These are phyloP conservation scores for Trichophyton verrucosum DNA, from an alignment of 2,329 filamentous ascomycete genomes.

Conservation along the genomic window DNA sequence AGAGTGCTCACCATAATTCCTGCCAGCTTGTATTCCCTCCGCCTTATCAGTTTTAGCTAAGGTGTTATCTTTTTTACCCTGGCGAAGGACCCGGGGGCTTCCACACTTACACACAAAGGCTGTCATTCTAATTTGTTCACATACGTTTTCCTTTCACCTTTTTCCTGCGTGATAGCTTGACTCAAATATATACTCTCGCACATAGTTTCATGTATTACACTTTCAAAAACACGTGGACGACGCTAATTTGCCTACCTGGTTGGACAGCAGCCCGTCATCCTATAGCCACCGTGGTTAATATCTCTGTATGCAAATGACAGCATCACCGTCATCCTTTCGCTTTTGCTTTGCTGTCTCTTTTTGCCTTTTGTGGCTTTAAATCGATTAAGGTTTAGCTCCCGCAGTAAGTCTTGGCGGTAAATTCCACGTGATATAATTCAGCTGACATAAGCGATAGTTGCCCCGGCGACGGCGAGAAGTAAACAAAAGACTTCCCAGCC, in stretches of 20 bases:
- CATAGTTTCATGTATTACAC: background rate
- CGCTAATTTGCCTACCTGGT: background rate
- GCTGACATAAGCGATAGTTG: slow-evolving; percentile 6
- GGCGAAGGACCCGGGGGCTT: too few relatives aligned
- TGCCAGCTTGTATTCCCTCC: background rate
- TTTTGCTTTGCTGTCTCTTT: background rate
- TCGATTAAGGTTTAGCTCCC: background rate
- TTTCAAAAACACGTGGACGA: background rate
- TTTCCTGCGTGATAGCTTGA: background rate
- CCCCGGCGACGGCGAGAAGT: slow-evolving; percentile 4
- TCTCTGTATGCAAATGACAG: background rate
- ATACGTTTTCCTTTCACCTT: background rate
- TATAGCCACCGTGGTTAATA: background rate
- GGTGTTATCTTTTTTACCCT: background rate
- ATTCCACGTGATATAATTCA: background rate
- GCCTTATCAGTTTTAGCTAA: background rate
- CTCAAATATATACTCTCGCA: background rate
- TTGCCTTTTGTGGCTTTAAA: background rate
- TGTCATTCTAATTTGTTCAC: background rate
- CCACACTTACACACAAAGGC: background rate
- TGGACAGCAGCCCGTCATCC: background rate
- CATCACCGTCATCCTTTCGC: background rate
- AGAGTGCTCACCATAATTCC: background rate
- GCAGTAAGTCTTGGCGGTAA: background rate
- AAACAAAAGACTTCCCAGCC: slow-evolving; percentile 9